Percentiles rank a stretch among this genome's conserved stretches.
Conservation (phyloP, 129 eudicot genomes). For the Sambucus nigra region DNA sequence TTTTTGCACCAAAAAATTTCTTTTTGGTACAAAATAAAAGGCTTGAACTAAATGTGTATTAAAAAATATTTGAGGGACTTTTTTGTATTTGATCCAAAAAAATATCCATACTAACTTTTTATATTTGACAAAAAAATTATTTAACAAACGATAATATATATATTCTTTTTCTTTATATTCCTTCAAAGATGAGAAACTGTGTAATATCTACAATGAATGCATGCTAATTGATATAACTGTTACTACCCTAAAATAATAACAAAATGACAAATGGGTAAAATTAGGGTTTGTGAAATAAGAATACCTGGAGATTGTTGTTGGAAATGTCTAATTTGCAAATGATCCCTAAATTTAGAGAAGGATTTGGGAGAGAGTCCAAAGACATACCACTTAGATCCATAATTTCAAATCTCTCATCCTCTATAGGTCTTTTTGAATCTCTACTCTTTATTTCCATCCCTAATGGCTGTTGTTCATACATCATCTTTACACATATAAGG, state of each 20-base stretch:
- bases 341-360: conserved; percentile 35
- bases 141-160: not conserved
- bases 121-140: not conserved
- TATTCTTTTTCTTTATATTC: not conserved
- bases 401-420: conserved; percentile 29
- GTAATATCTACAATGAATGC: too few relatives aligned
- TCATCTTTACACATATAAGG: too few relatives aligned
- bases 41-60: too few relatives aligned
- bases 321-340: conserved; percentile 64
- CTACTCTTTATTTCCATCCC: not conserved
- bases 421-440: not conserved
- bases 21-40: too few relatives aligned
- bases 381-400: conserved; percentile 84
- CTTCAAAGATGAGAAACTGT: too few relatives aligned
- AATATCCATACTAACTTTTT: too few relatives aligned
- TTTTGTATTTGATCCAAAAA: too few relatives aligned
- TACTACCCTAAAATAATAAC: too few relatives aligned
- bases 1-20: too few relatives aligned
- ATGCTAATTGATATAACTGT: not conserved
- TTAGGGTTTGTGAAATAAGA: not conserved
- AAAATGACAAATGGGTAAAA: not conserved
- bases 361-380: conserved; percentile 48
- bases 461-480: not conserved
- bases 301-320: conserved; percentile 81
- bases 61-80: too few relatives aligned